Conservation (phyloP, 495 filamentous ascomycete genomes). For the Endocarpon pusillum region DNA sequence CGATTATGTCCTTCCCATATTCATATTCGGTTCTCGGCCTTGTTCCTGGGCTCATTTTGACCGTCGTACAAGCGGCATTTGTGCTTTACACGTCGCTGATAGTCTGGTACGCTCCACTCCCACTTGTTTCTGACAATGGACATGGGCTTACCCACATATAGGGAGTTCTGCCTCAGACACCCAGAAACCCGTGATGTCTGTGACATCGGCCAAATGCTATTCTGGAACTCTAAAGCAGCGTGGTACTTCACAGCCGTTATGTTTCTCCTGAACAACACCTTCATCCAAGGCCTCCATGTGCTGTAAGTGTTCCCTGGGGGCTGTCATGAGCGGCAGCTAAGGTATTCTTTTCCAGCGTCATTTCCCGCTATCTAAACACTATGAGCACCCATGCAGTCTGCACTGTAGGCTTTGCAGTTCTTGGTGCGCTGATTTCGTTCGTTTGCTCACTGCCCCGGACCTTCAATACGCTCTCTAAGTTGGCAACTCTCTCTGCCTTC, state of each 20-base stretch:
- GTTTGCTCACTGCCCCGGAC: conserved; percentile 66
- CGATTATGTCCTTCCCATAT: conserved; percentile 88
- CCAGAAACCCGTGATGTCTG: conserved; percentile 80
- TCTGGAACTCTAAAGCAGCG: conserved; percentile 58
- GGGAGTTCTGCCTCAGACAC: conserved; percentile 73
- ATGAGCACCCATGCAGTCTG: conserved; percentile 48
- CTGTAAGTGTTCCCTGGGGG: not conserved
- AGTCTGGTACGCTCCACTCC: conserved; percentile 42
- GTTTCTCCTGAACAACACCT: conserved; percentile 85
- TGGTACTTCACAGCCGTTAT: conserved; percentile 76
- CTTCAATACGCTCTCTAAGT: conserved; percentile 55
- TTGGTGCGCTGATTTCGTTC: conserved; percentile 53
- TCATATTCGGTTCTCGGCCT: conserved; percentile 75
- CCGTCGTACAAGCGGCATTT: conserved; percentile 50
- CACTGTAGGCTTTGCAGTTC: conserved; percentile 55
- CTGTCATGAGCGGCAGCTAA: not conserved
- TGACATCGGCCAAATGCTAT: conserved; percentile 78
- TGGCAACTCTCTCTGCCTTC: conserved; percentile 58
- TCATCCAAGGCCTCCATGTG: conserved; percentile 41
- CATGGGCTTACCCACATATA: conserved; percentile 11
- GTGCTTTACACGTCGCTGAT: conserved; percentile 78
- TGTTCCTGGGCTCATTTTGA: conserved; percentile 74
- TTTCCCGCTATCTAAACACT: conserved; percentile 75
- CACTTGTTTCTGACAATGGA: not conserved
- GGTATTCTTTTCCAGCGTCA: conserved; percentile 49